Base-by-base conservation (phyloP, 768 basidiomycete species). In the Phanerochaete carnosa region DNA sequence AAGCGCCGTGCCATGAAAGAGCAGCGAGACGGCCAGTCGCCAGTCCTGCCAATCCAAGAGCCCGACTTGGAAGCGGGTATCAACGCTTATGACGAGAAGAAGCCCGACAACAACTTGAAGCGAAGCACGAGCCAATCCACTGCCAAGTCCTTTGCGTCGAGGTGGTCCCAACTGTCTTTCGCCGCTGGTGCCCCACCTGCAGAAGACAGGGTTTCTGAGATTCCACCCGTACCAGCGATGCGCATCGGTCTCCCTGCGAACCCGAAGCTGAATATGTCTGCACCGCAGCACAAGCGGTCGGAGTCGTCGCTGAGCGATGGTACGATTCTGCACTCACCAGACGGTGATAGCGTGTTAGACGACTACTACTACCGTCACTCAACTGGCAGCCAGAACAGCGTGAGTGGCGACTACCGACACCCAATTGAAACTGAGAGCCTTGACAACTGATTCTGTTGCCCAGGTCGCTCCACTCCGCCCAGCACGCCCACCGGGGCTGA, bases 291-390 rank as follows among this genome's bases (percentile, higher is more conserved):
- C 52, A 53, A 11, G 52, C 52, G 29, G 9, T 19, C 50, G 9
- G 47, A 16, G 35, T 39, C 54, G 7, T 22, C 22, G 33, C n/a
- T 22, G 8, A 51, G 46, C n/a, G 13, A 22, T 4, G 19, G 39
- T 15, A 23, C 29, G 30, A 37, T 45, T 4, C 30, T 55, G 23
- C 39, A 39, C 53, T 32, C 32, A 29, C 26, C 55, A 5, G 60
- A 61, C 35, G 53, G 29, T 22, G 33, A 45, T 3, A 56, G 54
- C 30, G 30, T 57, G 46, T 45, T 57, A 8, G 60, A 61, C 55
- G 55, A 57, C 60, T 57, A 61, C 52, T 61, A 47, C 55, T 61
- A 61, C 53, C 60, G 60, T 43, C 55, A 57, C 8, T 61, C 60
- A 39, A 39, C 33, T 30, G 46, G 19, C 22, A 57, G 46, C n/a